These are phyloP conservation scores for Cercospora beticola DNA, from an alignment of 2,329 filamentous ascomycete genomes.

Conservation along the genomic window DNA sequence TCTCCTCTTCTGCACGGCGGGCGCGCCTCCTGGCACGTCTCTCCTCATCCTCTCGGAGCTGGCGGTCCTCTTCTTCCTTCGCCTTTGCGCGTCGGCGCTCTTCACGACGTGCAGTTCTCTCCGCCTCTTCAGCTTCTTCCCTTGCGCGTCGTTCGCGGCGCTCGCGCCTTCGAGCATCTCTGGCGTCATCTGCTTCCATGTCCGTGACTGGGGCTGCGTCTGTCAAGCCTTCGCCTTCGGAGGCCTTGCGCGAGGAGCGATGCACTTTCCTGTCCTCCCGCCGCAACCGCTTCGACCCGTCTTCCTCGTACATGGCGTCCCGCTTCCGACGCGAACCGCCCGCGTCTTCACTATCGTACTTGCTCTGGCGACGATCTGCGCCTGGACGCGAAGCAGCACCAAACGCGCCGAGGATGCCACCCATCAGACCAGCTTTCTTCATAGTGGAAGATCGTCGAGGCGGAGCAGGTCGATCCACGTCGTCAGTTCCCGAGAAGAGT, in stretches of 20 bases:
- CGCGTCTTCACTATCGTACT: constrained; percentile 39
- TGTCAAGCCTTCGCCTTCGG: constrained; percentile 32
- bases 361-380: constrained; percentile 34
- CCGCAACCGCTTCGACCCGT: constrained; percentile 38
- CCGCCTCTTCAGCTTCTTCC: constrained; percentile 44
- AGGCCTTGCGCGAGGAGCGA: constrained; percentile 32
- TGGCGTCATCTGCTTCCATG: constrained; percentile 33
- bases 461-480: constrained; percentile 52
- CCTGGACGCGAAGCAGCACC: constrained; percentile 29
- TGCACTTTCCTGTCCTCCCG: constrained; percentile 40
- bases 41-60: constrained; percentile 32
- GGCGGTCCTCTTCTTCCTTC: constrained; percentile 36
- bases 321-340: constrained; percentile 35
- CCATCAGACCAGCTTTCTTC: constrained; percentile 57
- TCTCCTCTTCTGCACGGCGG: constrained; percentile 36
- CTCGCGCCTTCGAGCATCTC: constrained; percentile 38
- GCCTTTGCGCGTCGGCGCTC: constrained; percentile 32
- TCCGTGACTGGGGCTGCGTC: constrained; percentile 33
- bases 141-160: constrained; percentile 37
- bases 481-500: constrained; percentile 50
- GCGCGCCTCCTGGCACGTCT: constrained; percentile 31
- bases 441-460: constrained; percentile 62
- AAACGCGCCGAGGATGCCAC: constrained; percentile 52
- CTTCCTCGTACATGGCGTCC: constrained; percentile 36
- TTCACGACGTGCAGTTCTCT: constrained; percentile 28